Base-by-base conservation (phyloP, 768 basidiomycete genomes). In the Cantharellus anzutake region DNA sequence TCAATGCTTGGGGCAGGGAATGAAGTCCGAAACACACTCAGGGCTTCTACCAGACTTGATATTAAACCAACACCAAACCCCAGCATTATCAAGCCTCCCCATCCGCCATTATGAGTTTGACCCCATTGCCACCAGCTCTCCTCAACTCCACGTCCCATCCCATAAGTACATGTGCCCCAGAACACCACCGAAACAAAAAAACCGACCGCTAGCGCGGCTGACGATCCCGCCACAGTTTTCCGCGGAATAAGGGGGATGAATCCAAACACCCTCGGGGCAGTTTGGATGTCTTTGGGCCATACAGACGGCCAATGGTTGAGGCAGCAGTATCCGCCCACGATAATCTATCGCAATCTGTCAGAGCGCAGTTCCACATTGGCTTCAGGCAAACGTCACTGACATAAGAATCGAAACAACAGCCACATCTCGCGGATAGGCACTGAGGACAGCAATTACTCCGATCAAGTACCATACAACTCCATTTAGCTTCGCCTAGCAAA, bases 311-410 rank as follows among this genome's bases (percentile, higher is more conserved):
- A 63, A 94, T 74, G 7, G 88, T 93, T 5, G 92, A 94, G 3
- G 92, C 92, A 16, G 90, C 82, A 1, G 92, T 94, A 70, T 96
- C 92, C 0, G 89, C 91, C 92, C 92, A 96, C 40, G 90, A 91
- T 55, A 96, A 80, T 62, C 91, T 94, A 65, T 41, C 60, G 59
- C 38, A 58, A 56, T 55, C 35, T 5, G 60, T 37, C n/a, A 48
- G 51, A 57, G 16, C 55, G 60, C 29, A 59, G 39, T 51, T 41
- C 41, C 7, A 34, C 5, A 60, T 60, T 4, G 4, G 37, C 39
- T 5, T 38, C 35, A 41, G 7, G 34, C 16, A 5, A 41, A 5
- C 48, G n/a, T 41, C n/a, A 76, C 85, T 65, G 68, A 87, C 91
- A 91, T 88, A 64, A 93, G 76, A 64, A 96, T 84, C 4, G 90